A percentile compares a stretch with the other conserved stretches of the same genome.
Evolutionary conservation across 2,329 filamentous ascomycete genomes (phyloP).

Genomic region (Arachnomyces sp.): DNA sequence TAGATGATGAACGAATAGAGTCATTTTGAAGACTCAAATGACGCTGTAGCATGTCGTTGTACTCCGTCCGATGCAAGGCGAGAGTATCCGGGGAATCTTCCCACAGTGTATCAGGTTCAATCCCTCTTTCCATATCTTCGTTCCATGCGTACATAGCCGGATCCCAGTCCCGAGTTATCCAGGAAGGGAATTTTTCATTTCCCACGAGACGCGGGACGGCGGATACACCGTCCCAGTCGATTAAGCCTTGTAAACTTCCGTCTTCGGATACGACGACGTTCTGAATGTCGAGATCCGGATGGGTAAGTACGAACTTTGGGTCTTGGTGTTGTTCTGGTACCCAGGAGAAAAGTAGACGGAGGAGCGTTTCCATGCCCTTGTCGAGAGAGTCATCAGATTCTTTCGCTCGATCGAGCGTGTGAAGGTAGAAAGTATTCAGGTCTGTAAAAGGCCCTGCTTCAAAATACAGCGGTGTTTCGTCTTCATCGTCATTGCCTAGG

Average conservation of each 20-base stretch:
- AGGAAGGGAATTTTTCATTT: constrained; percentile 9
- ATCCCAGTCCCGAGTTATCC: constrained; percentile 12
- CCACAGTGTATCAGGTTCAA: constrained; percentile 7
- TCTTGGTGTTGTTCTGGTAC: constrained; percentile 2
- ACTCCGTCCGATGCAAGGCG: not conserved
- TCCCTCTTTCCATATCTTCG: constrained; percentile 6
- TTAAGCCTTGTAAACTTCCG: constrained; percentile 7
- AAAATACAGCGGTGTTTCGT: constrained; percentile 6
- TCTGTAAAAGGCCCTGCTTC: constrained; percentile 6
- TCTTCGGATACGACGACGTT: constrained; percentile 8
- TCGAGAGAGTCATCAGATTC: constrained; percentile 3
- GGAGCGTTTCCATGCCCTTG: constrained; percentile 5
- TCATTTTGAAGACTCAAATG: not conserved
- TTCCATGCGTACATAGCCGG: constrained; percentile 9
- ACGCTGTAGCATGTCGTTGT: not conserved
- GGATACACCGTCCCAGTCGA: constrained; percentile 11
- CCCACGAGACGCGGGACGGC: constrained; percentile 7
- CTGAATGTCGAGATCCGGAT: constrained; percentile 6
- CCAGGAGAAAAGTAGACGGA: constrained; percentile 5
- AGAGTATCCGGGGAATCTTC: constrained; percentile 7
- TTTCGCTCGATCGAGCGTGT: constrained; percentile 3
- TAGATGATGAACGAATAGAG: not conserved
- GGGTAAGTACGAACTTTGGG: constrained; percentile 7
- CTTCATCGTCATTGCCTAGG: constrained; percentile 1
- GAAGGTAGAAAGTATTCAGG: constrained; percentile 7